These are phyloP conservation scores for Cyclostephanos tholiformis DNA, from an alignment of 108 stramenopile genomes.

Conservation along the genomic window DNA sequence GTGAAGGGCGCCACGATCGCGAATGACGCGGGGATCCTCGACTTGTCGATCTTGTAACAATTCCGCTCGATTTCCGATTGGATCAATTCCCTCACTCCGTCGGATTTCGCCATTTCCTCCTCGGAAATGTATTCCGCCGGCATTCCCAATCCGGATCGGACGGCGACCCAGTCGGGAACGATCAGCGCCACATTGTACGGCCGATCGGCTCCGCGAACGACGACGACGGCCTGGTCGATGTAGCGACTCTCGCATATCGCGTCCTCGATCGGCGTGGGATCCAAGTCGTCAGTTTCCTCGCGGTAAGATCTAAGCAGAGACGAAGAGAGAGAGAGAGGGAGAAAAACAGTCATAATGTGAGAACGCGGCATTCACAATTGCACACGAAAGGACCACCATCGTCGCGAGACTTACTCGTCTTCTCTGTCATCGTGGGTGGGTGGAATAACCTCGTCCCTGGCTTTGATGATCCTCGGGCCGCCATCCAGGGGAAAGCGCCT, in stretches of 20 bases:
- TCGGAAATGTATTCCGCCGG: slow-evolving; percentile 52
- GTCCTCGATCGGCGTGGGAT: slow-evolving; percentile 91
- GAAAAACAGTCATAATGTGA: too few relatives aligned
- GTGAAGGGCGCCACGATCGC: slow-evolving; percentile 84
- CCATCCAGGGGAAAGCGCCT: too few relatives aligned
- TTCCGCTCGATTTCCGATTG: slow-evolving; percentile 65
- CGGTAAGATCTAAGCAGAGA: too few relatives aligned
- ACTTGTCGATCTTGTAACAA: slow-evolving; percentile 80
- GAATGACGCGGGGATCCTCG: slow-evolving; percentile 76
- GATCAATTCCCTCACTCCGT: slow-evolving; percentile 70
- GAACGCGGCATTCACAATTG: too few relatives aligned
- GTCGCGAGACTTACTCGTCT: too few relatives aligned
- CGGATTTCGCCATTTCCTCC: slow-evolving; percentile 73
- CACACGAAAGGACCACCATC: too few relatives aligned
- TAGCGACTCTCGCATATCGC: slow-evolving; percentile 78
- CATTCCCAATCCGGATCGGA: slow-evolving; percentile 62
- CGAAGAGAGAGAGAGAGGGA: too few relatives aligned
- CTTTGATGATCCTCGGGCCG: too few relatives aligned
- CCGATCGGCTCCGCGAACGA: slow-evolving; percentile 75
- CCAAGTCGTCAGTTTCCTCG: slow-evolving; percentile 59
- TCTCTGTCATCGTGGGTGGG: too few relatives aligned
- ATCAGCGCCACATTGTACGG: slow-evolving; percentile 88
- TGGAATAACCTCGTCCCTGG: too few relatives aligned
- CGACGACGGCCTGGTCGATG: slow-evolving; percentile 85
- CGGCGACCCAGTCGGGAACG: slow-evolving; percentile 88